phyloP scores from a whole-genome alignment of 192 early-diverging fungal species.

The Physocladia obscura region DNA sequence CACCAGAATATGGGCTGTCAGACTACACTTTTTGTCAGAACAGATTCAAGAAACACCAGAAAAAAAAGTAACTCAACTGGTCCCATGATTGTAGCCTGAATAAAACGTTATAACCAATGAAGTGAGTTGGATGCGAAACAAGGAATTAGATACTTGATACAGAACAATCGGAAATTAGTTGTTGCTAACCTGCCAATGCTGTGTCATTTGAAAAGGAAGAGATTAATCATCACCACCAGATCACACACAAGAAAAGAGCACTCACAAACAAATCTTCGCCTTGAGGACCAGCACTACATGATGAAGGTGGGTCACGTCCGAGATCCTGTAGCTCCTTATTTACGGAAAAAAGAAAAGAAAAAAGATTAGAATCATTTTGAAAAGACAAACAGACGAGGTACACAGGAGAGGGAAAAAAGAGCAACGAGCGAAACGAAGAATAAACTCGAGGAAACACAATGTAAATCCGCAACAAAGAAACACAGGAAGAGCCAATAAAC shows the following conservation, averaged over 20 bases:
- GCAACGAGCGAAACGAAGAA: background rate
- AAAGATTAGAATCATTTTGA: background rate
- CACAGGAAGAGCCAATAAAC: no score
- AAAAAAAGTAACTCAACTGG: conserved; percentile 62
- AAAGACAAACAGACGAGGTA: background rate
- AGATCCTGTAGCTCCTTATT: conserved; percentile 83
- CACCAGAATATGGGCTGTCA: conserved; percentile 89
- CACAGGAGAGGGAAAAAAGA: background rate
- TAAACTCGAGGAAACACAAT: background rate
- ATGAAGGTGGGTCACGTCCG: conserved; percentile 94
- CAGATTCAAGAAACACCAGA: background rate
- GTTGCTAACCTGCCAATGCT: conserved; percentile 35
- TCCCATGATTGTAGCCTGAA: conserved; percentile 97
- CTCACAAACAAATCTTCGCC: conserved; percentile 75
- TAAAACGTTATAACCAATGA: background rate
- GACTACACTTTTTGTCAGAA: conserved; percentile 45
- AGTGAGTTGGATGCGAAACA: background rate
- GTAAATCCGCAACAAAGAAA: no score
- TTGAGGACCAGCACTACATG: conserved; percentile 94
- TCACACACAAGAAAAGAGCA: conserved; percentile 15
- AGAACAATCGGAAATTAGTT: background rate
- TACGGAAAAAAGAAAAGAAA: background rate
- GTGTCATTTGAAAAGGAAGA: no score
- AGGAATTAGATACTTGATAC: background rate
- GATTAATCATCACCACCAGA: no score